Evolutionary conservation across 192 early-diverging fungal genomes (phyloP).

Genomic region (Backusella circina): DNA sequence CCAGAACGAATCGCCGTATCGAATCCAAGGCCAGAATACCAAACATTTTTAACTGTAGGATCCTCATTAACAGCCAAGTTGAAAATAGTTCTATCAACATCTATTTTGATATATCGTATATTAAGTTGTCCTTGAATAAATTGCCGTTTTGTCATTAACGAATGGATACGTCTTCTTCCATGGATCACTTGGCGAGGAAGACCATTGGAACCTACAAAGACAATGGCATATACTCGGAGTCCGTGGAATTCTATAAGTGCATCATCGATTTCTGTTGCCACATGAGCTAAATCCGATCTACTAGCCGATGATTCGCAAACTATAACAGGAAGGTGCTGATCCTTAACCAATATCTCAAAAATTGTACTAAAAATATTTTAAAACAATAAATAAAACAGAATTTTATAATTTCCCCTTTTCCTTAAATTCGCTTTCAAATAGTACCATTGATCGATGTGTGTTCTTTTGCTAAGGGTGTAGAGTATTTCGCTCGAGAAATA

Average conservation of each 20-base stretch:
- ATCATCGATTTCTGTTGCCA: constrained; percentile 54
- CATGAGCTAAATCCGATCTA: constrained; percentile 42
- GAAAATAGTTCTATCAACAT: constrained; percentile 58
- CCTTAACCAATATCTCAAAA: constrained; percentile 66
- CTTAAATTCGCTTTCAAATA: background rate
- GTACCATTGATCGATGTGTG: constrained; percentile 43
- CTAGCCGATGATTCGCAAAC: constrained; percentile 59
- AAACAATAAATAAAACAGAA: constrained; percentile 14
- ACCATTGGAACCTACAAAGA: constrained; percentile 51
- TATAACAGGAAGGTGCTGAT: constrained; percentile 72
- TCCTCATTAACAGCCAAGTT: constrained; percentile 57
- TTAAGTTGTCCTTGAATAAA: constrained; percentile 62
- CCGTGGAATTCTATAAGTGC: constrained; percentile 58
- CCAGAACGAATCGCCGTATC: constrained; percentile 25
- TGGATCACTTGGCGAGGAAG: constrained; percentile 72
- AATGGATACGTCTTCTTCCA: constrained; percentile 61
- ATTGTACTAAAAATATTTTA: constrained; percentile 40
- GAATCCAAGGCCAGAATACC: constrained; percentile 39
- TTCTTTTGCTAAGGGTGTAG: constrained; percentile 21
- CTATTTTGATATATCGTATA: constrained; percentile 51
- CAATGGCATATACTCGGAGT: constrained; percentile 57
- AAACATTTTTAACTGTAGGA: constrained; percentile 34
- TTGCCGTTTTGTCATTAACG: constrained; percentile 58
- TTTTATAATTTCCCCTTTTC: background rate
- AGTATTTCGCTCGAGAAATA: constrained; percentile 38